phyloP scores from a whole-genome alignment of 2,329 filamentous ascomycete genomes.

The Atkinsonella texensis region DNA sequence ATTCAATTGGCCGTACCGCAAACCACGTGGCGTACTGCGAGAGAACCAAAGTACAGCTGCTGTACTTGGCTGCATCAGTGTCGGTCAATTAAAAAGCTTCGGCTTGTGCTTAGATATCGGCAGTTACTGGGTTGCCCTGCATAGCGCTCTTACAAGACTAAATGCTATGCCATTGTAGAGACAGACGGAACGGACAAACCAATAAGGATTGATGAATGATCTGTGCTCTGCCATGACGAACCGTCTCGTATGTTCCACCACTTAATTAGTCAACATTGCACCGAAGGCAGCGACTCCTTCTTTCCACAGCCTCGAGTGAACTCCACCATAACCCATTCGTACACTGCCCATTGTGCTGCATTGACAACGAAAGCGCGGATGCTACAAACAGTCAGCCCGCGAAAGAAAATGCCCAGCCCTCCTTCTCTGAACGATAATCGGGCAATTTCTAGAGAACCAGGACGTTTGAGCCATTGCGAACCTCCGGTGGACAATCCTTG shows the following conservation, averaged over 20 bases:
- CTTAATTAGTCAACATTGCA: background rate
- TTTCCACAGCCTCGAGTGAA: slow-evolving; percentile 19
- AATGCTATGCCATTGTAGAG: no score
- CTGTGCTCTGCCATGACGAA: background rate
- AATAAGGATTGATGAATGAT: background rate
- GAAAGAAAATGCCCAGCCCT: slow-evolving; percentile 54
- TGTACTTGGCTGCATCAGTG: no score
- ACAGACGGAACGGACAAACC: background rate
- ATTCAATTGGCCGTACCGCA: no score
- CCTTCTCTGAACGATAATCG: slow-evolving; percentile 52
- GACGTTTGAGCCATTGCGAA: slow-evolving; percentile 10
- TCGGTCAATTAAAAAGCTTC: no score
- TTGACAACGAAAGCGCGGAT: slow-evolving; percentile 83
- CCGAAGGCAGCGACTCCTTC: background rate
- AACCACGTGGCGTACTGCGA: no score
- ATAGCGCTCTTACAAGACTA: no score
- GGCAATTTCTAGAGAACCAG: slow-evolving; percentile 51
- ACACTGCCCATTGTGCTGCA: slow-evolving; percentile 83
- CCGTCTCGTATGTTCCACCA: background rate
- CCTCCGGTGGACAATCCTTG: background rate
- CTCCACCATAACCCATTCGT: slow-evolving; percentile 73
- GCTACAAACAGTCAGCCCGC: slow-evolving; percentile 70
- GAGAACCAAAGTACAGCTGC: no score
- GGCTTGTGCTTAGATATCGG: no score
- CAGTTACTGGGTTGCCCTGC: no score